Evolutionary conservation across 306 rosid genomes (phyloP).

Genomic region (Pyrus pyrifolia): DNA sequence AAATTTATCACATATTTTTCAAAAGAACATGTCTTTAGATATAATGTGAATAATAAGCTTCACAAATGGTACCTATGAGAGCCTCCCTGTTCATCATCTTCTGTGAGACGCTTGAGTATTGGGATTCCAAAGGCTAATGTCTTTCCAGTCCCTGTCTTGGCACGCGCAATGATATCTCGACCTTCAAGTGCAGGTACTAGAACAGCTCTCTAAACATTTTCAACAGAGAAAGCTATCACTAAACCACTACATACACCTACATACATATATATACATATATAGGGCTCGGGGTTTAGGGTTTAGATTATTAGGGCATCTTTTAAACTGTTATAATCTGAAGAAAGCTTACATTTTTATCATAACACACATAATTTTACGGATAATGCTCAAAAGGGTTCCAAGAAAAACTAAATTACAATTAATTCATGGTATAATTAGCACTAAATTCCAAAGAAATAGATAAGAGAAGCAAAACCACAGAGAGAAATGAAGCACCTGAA

Average conservation of each 20-base stretch:
- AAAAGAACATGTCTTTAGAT: not conserved
- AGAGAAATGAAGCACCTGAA: slow-evolving; percentile 46
- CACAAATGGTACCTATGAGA: slow-evolving; percentile 41
- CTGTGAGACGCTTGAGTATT: slow-evolving; percentile 59
- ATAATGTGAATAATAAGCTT: not conserved
- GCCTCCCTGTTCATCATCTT: slow-evolving; percentile 40
- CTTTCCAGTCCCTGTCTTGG: slow-evolving; percentile 97
- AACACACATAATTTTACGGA: not conserved
- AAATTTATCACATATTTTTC: not conserved
- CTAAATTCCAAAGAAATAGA: not conserved
- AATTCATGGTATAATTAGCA: not conserved
- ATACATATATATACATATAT: not conserved
- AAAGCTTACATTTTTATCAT: not conserved
- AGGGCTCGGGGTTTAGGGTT: too few species aligned
- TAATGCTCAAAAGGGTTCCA: not conserved
- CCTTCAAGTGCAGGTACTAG: slow-evolving; percentile 84
- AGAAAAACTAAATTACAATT: not conserved
- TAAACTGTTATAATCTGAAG: not conserved
- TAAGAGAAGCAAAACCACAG: not conserved
- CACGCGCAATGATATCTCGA: slow-evolving; percentile 93
- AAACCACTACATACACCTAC: not conserved
- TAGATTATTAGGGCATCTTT: not conserved
- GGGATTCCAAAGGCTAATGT: slow-evolving; percentile 95
- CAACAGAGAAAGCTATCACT: not conserved
- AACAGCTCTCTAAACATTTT: slow-evolving; percentile 71